phyloP scores from a whole-genome alignment of 768 basidiomycete genomes.

The Panellus pusillus region DNA sequence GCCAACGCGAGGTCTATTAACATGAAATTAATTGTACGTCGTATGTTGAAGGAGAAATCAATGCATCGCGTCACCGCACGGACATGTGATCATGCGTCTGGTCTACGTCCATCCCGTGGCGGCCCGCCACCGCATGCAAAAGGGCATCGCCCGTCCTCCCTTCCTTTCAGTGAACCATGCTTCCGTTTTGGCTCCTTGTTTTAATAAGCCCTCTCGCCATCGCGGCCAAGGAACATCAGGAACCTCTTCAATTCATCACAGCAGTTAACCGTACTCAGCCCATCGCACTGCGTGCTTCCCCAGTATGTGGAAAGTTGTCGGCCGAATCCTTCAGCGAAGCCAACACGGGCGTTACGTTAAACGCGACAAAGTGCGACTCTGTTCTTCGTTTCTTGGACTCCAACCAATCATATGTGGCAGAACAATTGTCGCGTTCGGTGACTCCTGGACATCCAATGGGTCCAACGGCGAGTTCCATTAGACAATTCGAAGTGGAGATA shows the following conservation, averaged over 20 bases:
- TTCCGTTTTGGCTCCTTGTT: background rate
- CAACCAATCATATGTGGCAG: background rate
- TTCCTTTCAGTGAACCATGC: background rate
- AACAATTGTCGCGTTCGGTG: slow-evolving; percentile 21
- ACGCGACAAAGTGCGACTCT: slow-evolving; percentile 17
- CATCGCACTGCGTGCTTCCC: slow-evolving; percentile 15
- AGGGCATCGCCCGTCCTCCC: background rate
- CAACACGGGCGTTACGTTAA: slow-evolving; percentile 22
- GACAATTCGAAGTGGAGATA: background rate
- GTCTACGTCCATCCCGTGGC: too few relatives aligned
- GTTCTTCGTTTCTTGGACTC: too few relatives aligned
- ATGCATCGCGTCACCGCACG: too few relatives aligned
- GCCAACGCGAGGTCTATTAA: too few relatives aligned
- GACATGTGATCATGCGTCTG: too few relatives aligned
- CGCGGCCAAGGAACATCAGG: background rate
- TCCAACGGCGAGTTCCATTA: slow-evolving; percentile 8
- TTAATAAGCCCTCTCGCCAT: background rate
- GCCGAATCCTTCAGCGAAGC: slow-evolving; percentile 17
- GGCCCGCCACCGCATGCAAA: too few relatives aligned
- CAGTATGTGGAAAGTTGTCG: slow-evolving; percentile 18
- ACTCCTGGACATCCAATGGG: slow-evolving; percentile 22
- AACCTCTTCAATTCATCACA: slow-evolving; percentile 15
- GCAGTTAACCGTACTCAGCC: slow-evolving; percentile 21
- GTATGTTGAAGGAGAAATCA: too few relatives aligned
- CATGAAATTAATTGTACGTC: too few relatives aligned